phyloP scores from a whole-genome alignment of 768 basidiomycete species.

The Mycena crocata region DNA sequence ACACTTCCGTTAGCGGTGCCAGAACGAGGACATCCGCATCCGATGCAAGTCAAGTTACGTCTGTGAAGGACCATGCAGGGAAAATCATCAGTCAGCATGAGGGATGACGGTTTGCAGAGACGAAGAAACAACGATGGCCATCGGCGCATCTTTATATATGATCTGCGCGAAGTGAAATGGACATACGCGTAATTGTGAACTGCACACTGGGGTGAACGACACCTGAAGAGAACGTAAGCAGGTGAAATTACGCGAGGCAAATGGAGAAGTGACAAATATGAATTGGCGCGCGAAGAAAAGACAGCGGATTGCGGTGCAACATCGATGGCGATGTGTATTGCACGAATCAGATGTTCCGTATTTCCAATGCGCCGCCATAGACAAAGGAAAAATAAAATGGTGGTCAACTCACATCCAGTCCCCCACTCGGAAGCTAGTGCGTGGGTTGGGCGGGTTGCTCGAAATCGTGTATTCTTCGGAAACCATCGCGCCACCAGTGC shows the following conservation, averaged over 20 bases:
- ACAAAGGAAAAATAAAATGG: slow-evolving; percentile 23
- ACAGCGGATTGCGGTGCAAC: slow-evolving; percentile 33
- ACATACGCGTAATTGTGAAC: slow-evolving; percentile 90
- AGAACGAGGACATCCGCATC: slow-evolving; percentile 75
- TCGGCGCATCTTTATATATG: slow-evolving; percentile 26
- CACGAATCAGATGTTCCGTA: slow-evolving; percentile 25
- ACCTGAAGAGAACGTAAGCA: slow-evolving; percentile 58
- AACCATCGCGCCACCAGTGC: slow-evolving; percentile 36
- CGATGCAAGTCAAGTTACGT: slow-evolving; percentile 82
- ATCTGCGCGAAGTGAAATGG: slow-evolving; percentile 26
- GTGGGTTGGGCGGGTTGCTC: slow-evolving; percentile 77
- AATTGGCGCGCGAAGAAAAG: slow-evolving; percentile 30
- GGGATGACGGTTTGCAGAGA: slow-evolving; percentile 7
- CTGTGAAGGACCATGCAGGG: slow-evolving; percentile 67
- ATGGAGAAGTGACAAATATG: slow-evolving; percentile 31
- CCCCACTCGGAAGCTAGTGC: slow-evolving; percentile 72
- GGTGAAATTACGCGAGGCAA: slow-evolving; percentile 33
- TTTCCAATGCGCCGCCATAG: too few relatives aligned
- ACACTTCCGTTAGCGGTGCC: slow-evolving; percentile 40
- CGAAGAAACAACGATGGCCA: slow-evolving; percentile 28
- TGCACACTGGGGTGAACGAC: slow-evolving; percentile 73
- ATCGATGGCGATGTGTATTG: slow-evolving; percentile 30
- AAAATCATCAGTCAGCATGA: slow-evolving; percentile 60
- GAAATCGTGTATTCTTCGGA: slow-evolving; percentile 67
- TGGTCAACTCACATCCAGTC: slow-evolving; percentile 78